Conservation (phyloP, 2,329 filamentous ascomycete genomes). For the Colletotrichum orchidophilum region DNA sequence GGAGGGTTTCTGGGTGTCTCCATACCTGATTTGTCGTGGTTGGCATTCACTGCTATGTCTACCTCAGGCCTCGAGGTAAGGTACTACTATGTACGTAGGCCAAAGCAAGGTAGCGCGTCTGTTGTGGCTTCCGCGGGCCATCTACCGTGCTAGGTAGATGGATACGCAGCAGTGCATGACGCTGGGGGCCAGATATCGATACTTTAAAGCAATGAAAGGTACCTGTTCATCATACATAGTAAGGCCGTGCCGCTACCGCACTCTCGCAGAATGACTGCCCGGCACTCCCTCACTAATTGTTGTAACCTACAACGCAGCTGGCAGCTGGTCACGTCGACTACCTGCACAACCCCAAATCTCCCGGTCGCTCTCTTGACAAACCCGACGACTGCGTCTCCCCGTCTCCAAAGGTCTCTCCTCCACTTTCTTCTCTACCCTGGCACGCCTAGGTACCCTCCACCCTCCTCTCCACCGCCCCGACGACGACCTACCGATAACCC, state of each 20-base stretch:
- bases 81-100: not conserved
- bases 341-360: not conserved
- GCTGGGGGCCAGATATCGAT: constrained; percentile 16
- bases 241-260: constrained; percentile 3
- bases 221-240: too few species aligned
- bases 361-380: not conserved
- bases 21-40: not conserved
- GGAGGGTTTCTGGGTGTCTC: not conserved
- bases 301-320: not conserved
- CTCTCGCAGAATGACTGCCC: not conserved
- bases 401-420: not conserved
- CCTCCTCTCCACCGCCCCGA: not conserved
- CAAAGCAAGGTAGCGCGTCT: not conserved
- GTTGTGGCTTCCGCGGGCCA: not conserved
- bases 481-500: not conserved
- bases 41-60: not conserved
- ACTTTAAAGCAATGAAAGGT: not conserved
- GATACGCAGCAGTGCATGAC: not conserved
- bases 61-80: not conserved
- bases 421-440: not conserved
- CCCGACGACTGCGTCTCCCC: not conserved
- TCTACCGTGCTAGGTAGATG: not conserved
- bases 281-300: too few species aligned
- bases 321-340: not conserved
- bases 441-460: not conserved